Evolutionary conservation across 2,329 filamentous ascomycete species (phyloP), one percentile per base, ranked within the genome.

Genomic region (Cytospora leucostoma): DNA sequence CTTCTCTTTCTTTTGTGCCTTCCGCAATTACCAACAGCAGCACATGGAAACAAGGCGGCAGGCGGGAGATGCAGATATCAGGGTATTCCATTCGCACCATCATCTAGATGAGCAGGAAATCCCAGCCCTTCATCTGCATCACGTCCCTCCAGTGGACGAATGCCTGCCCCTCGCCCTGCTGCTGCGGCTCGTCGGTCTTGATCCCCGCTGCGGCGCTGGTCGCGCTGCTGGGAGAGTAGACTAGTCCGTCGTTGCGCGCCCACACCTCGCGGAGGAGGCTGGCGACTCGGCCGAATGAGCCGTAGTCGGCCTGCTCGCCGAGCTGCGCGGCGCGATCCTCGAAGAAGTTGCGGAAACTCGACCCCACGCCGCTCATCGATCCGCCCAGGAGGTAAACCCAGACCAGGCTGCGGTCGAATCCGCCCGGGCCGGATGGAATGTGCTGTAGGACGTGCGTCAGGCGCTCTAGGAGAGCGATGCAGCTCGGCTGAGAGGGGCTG

Each of bases 321-420:
- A 98, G 84, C 67, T 87, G 84, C 12, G 82, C 81, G 65, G 90
- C 82, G 65, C 95, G 90, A 67, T 93, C 89, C 61, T 87, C 82
- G 67, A 98, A 90, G 74, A 95, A 88, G 44, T 77, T 75, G 68
- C 94, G 89, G 84, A 98, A 96, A 32, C 82, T 75, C 53, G 91
- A 94, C 63, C 81, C 82, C 2, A 89, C 83, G 1, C 87, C 83
- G 65, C 91, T 93, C 71, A 91, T 88, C 7, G 90, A 89, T 62
- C 93, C 95, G 51, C 90, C 90, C 62, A 98, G 87, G 53, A 98
- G 88, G 70, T 97, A 89, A 21, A 96, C 93, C 95, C 95, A 98
- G 67, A 93, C 89, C 32, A 98, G 85, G 64, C 90, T 93, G 71
- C 92, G 90, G 77, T 99, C 95, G 72, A 92, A 97, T 61, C 94